Percentiles rank a stretch among this genome's conserved stretches.
phyloP scores from a whole-genome alignment of 169 alveolate genomes.

The Plasmodium fragile region DNA sequence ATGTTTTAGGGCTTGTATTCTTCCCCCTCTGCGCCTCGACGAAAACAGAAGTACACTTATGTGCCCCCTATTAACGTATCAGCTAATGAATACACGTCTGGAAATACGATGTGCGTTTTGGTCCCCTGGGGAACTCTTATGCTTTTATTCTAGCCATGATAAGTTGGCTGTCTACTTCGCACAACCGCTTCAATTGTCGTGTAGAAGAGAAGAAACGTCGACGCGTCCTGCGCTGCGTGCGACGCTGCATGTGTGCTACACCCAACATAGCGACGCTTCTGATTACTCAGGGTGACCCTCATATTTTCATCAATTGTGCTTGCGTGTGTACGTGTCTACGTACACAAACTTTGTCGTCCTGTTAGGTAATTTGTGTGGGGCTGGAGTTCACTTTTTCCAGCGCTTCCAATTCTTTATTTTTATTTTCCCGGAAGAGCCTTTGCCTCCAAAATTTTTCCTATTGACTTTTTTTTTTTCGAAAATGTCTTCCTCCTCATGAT shows the following conservation, averaged over 20 bases:
- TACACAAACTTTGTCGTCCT: neutral
- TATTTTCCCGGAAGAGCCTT: slow-evolving; percentile 70
- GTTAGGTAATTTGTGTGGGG: neutral
- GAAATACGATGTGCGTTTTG: neutral
- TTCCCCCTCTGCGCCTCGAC: neutral
- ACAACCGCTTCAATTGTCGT: neutral
- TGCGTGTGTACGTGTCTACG: neutral
- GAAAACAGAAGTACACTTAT: neutral
- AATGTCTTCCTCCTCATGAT: slow-evolving; percentile 17
- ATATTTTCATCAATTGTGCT: neutral
- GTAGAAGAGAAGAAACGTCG: neutral
- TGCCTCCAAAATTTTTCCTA: slow-evolving; percentile 74
- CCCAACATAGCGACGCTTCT: neutral
- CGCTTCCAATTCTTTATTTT: slow-evolving; percentile 74
- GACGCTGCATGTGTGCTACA: neutral
- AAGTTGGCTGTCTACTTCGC: neutral
- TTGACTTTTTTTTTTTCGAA: slow-evolving; percentile 48
- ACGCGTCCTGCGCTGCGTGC: neutral
- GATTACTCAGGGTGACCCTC: neutral
- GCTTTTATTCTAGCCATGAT: neutral
- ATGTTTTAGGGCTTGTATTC: neutral
- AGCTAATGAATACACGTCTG: neutral
- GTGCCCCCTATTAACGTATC: neutral
- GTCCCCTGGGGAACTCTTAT: neutral
- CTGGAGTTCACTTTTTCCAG: slow-evolving; percentile 42